Conservation (phyloP, 257 asterid genomes). For the Capsicum pubescens region DNA sequence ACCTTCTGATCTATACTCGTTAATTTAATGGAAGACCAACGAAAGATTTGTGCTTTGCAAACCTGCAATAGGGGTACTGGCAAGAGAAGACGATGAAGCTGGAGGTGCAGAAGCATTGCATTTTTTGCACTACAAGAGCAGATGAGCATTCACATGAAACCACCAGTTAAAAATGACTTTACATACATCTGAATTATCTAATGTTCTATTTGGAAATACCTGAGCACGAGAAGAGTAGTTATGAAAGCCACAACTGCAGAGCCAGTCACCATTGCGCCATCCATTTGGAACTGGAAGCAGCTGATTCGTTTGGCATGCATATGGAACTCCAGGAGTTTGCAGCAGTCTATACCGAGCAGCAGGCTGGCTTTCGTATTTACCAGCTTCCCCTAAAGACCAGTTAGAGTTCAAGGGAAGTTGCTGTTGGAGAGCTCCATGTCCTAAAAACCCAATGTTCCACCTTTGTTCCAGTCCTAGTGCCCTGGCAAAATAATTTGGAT, state of each 20-base stretch:
- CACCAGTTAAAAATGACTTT: not conserved
- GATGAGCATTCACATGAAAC: constrained; percentile 34
- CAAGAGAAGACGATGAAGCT: constrained; percentile 60
- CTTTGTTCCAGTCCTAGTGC: constrained; percentile 63
- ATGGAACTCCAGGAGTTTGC: constrained; percentile 53
- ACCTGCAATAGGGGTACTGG: constrained; percentile 63
- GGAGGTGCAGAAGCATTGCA: constrained; percentile 68
- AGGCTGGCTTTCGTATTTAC: constrained; percentile 52
- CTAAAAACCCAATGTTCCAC: constrained; percentile 48
- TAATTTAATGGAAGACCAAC: constrained; percentile 11
- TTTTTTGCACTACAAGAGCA: constrained; percentile 77
- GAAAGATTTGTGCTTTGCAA: constrained; percentile 28
- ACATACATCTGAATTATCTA: constrained; percentile 22
- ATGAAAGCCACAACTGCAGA: constrained; percentile 88
- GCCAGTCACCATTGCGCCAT: constrained; percentile 95
- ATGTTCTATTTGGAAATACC: constrained; percentile 47
- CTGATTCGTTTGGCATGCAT: constrained; percentile 51
- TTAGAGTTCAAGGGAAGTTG: constrained; percentile 62
- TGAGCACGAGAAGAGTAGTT: constrained; percentile 82
- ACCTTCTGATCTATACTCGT: constrained; percentile 4
- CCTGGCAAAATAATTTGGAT: constrained; percentile 88
- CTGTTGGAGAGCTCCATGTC: constrained; percentile 54
- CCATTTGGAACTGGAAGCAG: constrained; percentile 60
- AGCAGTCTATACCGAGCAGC: constrained; percentile 58
- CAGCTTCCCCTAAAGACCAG: constrained; percentile 64